Evolutionary conservation across 139 green algal genomes (phyloP), one percentile per base, ranked within the genome.

Genomic region (Tetraselmis striata): DNA sequence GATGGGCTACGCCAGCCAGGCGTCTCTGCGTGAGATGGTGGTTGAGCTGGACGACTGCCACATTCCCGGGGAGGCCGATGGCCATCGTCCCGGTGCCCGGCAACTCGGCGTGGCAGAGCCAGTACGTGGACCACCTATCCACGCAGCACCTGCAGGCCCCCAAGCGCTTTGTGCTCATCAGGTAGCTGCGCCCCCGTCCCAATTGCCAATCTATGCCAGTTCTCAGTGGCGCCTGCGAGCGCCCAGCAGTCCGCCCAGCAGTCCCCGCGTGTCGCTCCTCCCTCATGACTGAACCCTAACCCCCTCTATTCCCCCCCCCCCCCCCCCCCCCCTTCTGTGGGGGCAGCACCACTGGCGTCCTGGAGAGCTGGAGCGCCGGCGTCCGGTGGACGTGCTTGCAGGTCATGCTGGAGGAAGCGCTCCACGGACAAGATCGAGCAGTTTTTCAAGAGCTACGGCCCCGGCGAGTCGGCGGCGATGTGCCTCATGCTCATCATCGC

Each of bases 391-490:
- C 74, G 77, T 88, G 32, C 77, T n/a, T 94, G 80, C 59, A 58
- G 32, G 77, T 81, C 30, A 77, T 97, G 24, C 81, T 97, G 79
- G 90, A 95, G 86, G 90, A n/a, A 93, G 78, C 83, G 87, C 26
- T 74, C 79, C 27, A 30, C 79, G 1, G 83, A 85, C 22, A 88
- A 93, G 82, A 83, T 98, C 79, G 87, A 92, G 59, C 59, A 89
- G 28, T 98, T 98, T 77, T 97, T 98, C 82, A 84, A 87, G 59
- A 81, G 78, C 0, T 97, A 95, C 79, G 95, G 94, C 22, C 79
- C 90, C 1, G 77, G 86, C 1, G 95, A 98, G 83, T 91, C 94
- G 0, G 90, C 93, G 0, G 91, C 91, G 79, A 98, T 98, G 95
- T 98, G 95, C 88, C 88, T 95, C 79, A 45, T 91, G 28, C 82